These are phyloP conservation scores for Clitoria ternatea DNA, from an alignment of 306 rosid genomes.

Conservation along the genomic window DNA sequence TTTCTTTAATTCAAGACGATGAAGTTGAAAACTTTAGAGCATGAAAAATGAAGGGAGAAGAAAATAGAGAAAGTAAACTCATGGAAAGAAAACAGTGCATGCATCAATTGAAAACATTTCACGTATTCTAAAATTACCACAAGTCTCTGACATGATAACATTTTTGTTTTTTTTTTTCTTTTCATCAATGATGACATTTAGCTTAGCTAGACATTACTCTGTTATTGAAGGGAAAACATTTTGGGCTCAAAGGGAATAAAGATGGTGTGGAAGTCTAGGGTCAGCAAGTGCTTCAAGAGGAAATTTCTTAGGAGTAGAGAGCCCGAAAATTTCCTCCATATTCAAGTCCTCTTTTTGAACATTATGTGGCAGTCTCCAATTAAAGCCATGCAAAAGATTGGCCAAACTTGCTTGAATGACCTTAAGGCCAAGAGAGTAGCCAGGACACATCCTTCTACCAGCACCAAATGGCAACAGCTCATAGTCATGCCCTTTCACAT, in stretches of 20 bases:
- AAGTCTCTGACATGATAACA: neutral
- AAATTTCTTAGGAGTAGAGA: constrained; percentile 54
- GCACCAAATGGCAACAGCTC: constrained; percentile 85
- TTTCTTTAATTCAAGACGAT: too few species aligned
- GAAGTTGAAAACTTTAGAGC: too few species aligned
- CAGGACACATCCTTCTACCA: constrained; percentile 91
- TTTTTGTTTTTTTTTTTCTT: neutral
- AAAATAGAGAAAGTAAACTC: too few species aligned
- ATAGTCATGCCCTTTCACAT: constrained; percentile 67
- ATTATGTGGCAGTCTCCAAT: constrained; percentile 50
- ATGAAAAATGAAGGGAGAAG: too few species aligned
- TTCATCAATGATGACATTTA: neutral
- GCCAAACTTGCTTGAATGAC: constrained; percentile 77
- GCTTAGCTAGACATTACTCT: neutral
- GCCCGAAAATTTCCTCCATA: constrained; percentile 73
- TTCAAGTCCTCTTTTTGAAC: constrained; percentile 49
- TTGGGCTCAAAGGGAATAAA: constrained; percentile 32
- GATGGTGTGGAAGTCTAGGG: constrained; percentile 62
- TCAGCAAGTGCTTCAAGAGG: constrained; percentile 42
- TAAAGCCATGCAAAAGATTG: constrained; percentile 75
- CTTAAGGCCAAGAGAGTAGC: constrained; percentile 69
- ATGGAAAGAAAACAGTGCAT: too few species aligned
- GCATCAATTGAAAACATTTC: too few species aligned
- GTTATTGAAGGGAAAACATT: neutral
- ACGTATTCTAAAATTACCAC: too few species aligned